Conservation (phyloP, 208 protist genomes). For the Naegleria lovaniensis region DNA sequence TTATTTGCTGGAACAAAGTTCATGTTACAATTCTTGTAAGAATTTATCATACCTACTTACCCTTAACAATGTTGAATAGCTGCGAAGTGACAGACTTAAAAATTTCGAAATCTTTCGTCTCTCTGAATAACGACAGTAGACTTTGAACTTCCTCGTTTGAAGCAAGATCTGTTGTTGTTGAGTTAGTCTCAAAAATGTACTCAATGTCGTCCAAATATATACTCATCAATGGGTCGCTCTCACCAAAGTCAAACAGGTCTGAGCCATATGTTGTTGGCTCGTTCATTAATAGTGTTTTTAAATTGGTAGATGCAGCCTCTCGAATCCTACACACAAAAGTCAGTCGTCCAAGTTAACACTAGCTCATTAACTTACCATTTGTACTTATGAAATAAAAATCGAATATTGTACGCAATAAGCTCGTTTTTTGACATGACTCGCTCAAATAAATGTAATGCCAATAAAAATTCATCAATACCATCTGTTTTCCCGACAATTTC, state of each 20-base stretch:
- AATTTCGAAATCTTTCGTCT: neutral
- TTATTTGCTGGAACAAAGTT: no score
- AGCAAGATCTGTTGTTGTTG: neutral
- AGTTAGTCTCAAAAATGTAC: neutral
- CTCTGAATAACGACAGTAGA: neutral
- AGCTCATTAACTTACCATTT: neutral
- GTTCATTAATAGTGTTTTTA: neutral
- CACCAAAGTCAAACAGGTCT: neutral
- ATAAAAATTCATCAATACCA: neutral
- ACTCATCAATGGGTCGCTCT: neutral
- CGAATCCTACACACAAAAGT: neutral
- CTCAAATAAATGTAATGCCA: neutral
- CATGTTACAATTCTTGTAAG: no score
- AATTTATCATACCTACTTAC: no score
- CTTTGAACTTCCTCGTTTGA: neutral
- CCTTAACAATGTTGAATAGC: neutral
- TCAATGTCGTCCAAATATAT: neutral
- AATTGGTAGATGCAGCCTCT: neutral
- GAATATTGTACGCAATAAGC: neutral
- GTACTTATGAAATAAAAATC: neutral
- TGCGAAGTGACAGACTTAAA: neutral
- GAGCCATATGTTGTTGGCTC: neutral
- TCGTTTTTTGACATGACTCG: neutral
- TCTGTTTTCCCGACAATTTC: neutral
- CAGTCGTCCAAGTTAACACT: no score